Evolutionary conservation across 352 stramenopile genomes (phyloP), one percentile per base, ranked within the genome.

Genomic region (Phytophthora parvispora): DNA sequence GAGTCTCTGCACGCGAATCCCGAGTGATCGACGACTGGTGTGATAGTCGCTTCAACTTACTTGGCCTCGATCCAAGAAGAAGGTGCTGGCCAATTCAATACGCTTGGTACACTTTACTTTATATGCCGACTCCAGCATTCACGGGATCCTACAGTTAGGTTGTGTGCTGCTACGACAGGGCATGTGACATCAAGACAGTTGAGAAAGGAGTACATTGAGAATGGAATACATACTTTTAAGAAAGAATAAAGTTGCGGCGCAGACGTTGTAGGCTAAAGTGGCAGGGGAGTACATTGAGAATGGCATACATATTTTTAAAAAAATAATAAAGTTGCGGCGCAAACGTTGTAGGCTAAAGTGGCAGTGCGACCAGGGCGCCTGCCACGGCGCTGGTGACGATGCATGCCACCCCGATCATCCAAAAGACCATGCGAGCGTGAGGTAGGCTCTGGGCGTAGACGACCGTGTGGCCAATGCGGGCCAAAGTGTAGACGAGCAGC

Each of bases 401-500:
- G 42, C 63, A 80, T 10, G 51, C 16, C 48, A 63, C 67, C 22
- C 75, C 71, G 42, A 50, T 36, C 20, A 79, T 43, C 74, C 70
- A 82, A 56, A 55, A 72, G 32, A 57, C 8, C 74, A 79, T 75
- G 9, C 67, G 70, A 22, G 55, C 60, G 10, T 31, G 47, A 48
- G 70, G 69, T 38, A 86, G 67, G 9, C 59, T 51, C 47, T 72
- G 72, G 6, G 79, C 67, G 70, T 86, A 91, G 20, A 80, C 60
- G n/a, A 76, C 31, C 7, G 80, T 89, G 66, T 89, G 81, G 1
- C 48, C 52, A n/a, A 87, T 29, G 0, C 83, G 80, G 13, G 68
- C 68, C 7, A 81, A 20, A 1, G 83, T 89, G 67, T 84, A 91
- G 28, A 81, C 64, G 3, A 73, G 60, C 24, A 84, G 45, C 22